Evolutionary conservation across 495 filamentous ascomycete species (phyloP).

Genomic region (Podospora fimiseda): DNA sequence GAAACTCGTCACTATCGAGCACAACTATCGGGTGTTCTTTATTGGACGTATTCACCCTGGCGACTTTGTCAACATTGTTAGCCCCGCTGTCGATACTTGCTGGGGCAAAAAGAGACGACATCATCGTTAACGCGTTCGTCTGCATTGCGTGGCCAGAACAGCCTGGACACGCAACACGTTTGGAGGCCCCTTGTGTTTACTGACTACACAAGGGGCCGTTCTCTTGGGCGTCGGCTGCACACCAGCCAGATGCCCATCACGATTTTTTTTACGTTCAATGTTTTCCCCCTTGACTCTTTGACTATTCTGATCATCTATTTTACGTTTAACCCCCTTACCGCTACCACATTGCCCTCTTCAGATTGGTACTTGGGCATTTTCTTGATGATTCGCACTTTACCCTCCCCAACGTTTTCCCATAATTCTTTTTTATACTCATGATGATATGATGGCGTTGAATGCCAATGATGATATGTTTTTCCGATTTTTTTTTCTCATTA

Average conservation of each 20-base stretch:
- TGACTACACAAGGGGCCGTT: neutral
- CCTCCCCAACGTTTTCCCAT: no score
- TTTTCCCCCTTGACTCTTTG: no score
- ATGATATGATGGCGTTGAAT: no score
- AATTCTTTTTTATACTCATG: neutral
- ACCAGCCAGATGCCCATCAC: slow-evolving; percentile 9
- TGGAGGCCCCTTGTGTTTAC: neutral
- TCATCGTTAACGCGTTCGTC: slow-evolving; percentile 1
- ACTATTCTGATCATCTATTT: neutral
- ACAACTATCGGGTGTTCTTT: slow-evolving; percentile 43
- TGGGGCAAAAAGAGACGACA: slow-evolving; percentile 37
- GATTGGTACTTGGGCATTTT: no score
- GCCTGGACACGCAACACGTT: neutral
- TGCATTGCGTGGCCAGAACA: neutral
- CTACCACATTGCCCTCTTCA: neutral
- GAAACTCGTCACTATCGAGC: slow-evolving; percentile 43
- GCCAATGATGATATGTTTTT: no score
- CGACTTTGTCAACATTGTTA: slow-evolving; percentile 31
- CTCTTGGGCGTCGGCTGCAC: slow-evolving; percentile 11
- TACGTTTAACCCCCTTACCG: neutral
- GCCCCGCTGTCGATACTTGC: slow-evolving; percentile 37
- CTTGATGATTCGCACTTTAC: no score
- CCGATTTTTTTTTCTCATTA: no score
- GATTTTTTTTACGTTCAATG: slow-evolving; percentile 9
- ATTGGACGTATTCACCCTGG: slow-evolving; percentile 30